Evolutionary conservation across 495 filamentous ascomycete species (phyloP).

Genomic region (Hypoxylon cercidicola): DNA sequence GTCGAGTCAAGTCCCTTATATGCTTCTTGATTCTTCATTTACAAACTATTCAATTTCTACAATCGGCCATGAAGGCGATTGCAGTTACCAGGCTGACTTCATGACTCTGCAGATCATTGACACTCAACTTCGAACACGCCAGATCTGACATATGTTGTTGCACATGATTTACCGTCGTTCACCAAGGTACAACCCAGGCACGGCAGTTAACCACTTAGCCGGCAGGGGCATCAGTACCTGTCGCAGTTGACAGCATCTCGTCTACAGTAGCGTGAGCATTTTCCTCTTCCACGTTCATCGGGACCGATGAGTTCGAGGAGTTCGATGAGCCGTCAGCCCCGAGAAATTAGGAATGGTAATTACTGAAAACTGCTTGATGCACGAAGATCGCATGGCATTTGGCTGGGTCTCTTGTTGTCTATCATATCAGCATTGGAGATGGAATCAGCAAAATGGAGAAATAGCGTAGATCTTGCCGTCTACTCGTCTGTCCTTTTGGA

Average conservation of each 20-base stretch:
- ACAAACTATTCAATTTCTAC: not conserved
- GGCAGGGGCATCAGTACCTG: conserved; percentile 10
- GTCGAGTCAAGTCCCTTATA: conserved; percentile 26
- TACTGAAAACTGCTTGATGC: not conserved
- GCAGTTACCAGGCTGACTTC: conserved; percentile 22
- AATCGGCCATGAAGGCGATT: conserved; percentile 2
- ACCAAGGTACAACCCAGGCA: conserved; percentile 23
- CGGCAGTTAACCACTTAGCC: conserved; percentile 19
- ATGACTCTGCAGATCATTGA: conserved; percentile 25
- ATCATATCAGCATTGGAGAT: conserved; percentile 21
- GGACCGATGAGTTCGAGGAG: conserved; percentile 2
- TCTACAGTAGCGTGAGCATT: not conserved
- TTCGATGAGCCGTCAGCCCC: conserved; percentile 1
- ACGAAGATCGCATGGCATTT: conserved; percentile 12
- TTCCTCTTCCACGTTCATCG: conserved; percentile 9
- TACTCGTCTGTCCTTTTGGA: conserved; percentile 2
- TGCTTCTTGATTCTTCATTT: conserved; percentile 8
- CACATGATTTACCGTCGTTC: conserved; percentile 17
- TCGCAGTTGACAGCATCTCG: conserved; percentile 5
- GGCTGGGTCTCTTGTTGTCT: not conserved
- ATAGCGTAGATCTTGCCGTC: not conserved
- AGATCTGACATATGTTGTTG: conserved; percentile 10
- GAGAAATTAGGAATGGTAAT: not conserved
- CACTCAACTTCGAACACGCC: conserved; percentile 11
- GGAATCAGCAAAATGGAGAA: conserved; percentile 16